Percentiles rank a stretch among this genome's conserved stretches.
phyloP scores from a whole-genome alignment of 2,329 filamentous ascomycete species.

The Colletotrichum tabaci region DNA sequence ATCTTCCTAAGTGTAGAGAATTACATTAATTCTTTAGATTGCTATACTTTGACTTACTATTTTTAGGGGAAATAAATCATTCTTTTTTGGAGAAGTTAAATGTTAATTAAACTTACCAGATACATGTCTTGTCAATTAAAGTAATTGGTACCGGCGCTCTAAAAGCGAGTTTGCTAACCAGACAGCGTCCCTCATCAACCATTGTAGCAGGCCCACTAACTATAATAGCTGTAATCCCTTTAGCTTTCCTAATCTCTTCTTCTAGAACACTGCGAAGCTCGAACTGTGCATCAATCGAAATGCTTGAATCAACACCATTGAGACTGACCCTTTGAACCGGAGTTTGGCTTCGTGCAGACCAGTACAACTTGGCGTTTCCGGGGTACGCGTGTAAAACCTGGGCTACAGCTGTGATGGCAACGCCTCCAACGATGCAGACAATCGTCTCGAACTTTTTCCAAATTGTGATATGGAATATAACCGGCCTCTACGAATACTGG shows the following conservation, averaged over 20 bases:
- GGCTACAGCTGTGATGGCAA: constrained; percentile 12
- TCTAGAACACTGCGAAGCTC: neutral
- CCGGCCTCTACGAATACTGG: constrained; percentile 18
- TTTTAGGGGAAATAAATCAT: too few relatives aligned
- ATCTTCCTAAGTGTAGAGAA: too few relatives aligned
- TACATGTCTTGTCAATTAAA: constrained; percentile 1
- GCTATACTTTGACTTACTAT: too few relatives aligned
- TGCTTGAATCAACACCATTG: neutral
- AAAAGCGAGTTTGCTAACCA: neutral
- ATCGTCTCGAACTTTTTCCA: constrained; percentile 1
- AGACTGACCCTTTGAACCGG: neutral
- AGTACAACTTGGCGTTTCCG: neutral
- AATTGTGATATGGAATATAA: constrained; percentile 13
- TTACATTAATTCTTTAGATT: too few relatives aligned
- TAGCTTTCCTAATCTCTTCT: neutral
- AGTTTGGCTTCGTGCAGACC: neutral
- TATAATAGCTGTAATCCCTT: neutral
- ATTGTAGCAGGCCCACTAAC: neutral
- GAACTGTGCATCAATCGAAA: neutral
- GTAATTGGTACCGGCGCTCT: neutral
- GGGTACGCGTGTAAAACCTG: neutral
- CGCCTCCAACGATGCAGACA: constrained; percentile 12
- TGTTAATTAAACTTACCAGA: neutral
- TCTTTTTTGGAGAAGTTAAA: too few relatives aligned
- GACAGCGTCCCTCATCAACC: neutral